Evolutionary conservation across 225 moss, liverwort and hornwort species (phyloP), one percentile per base, ranked within the genome.

Genomic region (Anthoceros angustus): DNA sequence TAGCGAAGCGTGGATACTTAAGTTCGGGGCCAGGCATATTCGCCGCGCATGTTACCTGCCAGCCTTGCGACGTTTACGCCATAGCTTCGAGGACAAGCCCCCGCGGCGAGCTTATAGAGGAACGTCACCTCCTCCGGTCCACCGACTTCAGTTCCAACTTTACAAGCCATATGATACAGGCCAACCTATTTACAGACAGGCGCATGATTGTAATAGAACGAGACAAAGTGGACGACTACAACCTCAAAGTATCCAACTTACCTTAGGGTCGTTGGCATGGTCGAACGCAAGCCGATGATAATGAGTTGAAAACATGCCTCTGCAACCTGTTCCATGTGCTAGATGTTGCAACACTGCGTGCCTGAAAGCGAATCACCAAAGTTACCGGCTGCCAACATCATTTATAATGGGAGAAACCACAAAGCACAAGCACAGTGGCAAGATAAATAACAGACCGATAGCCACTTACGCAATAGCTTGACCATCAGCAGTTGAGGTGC

Each of bases 31-130:
- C 32, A 32, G 32, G 32, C 4, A 32, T 32, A 32, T 32, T 32
- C 32, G 32, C 32, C 2, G 4, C 32, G 32, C 32, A 32, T 32
- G 32, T 32, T 42, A 67, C 81, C 81, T 69, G 98, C 98, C 48
- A 98, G 87, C 55, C 98, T 86, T 23, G 98, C 98, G 25, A 98
- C 98, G 72, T 98, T 98, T n/a, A 98, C 88, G 68, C 98, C 98
- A 64, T 98, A 98, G 66, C 98, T 98, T 79, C 87, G 92, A 5
- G 98, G 98, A 70, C 98, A 98, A 73, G 89, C 86, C 64, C 98
- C 98, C 61, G 76, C 70, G 40, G 85, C 78, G 20, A 98, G 72
- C 72, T 89, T 98, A 80, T 98, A 98, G 68, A 98, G 69, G 73
- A 99, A 99, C 16, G 84, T 86, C 11, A 92, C 98, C 75, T 92